Evolutionary conservation across 2,329 filamentous ascomycete genomes (phyloP).

Genomic region (Xylariaceae sp.): DNA sequence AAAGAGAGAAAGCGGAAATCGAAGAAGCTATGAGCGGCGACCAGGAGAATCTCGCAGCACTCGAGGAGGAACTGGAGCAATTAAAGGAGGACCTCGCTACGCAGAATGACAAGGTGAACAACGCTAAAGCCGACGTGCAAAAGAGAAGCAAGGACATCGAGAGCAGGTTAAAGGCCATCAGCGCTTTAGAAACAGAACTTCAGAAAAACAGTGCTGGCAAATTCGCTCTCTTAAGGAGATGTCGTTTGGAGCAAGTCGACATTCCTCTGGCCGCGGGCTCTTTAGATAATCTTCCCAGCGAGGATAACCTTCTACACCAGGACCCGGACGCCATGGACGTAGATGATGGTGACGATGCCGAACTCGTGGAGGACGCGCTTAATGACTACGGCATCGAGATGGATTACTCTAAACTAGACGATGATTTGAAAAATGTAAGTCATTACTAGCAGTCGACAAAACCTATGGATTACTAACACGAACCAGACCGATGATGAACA

Average conservation of each 20-base stretch:
- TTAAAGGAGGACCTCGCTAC: constrained; percentile 71
- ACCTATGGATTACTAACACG: constrained; percentile 39
- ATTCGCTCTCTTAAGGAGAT: constrained; percentile 83
- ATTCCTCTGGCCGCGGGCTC: constrained; percentile 80
- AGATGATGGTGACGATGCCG: constrained; percentile 72
- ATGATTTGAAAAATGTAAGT: constrained; percentile 79
- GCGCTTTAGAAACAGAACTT: constrained; percentile 80
- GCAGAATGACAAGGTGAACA: constrained; percentile 77
- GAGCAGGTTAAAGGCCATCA: constrained; percentile 73
- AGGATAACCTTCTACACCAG: constrained; percentile 76
- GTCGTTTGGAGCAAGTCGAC: constrained; percentile 91
- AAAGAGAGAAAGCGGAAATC: constrained; percentile 75
- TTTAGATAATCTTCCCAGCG: constrained; percentile 85
- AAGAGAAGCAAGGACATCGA: constrained; percentile 88
- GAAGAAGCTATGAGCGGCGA: constrained; percentile 75
- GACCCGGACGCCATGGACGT: constrained; percentile 93
- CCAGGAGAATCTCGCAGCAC: constrained; percentile 76
- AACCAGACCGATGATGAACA: constrained; percentile 70
- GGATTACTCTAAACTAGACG: constrained; percentile 81
- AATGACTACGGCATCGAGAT: constrained; percentile 93
- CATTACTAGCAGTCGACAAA: constrained; percentile 27
- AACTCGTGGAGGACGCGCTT: constrained; percentile 68
- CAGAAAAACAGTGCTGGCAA: constrained; percentile 85
- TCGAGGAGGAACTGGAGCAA: constrained; percentile 75
- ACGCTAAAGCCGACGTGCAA: constrained; percentile 79